Evolutionary conservation across 768 basidiomycete species (phyloP).

Genomic region (Lentinula aciculospora): DNA sequence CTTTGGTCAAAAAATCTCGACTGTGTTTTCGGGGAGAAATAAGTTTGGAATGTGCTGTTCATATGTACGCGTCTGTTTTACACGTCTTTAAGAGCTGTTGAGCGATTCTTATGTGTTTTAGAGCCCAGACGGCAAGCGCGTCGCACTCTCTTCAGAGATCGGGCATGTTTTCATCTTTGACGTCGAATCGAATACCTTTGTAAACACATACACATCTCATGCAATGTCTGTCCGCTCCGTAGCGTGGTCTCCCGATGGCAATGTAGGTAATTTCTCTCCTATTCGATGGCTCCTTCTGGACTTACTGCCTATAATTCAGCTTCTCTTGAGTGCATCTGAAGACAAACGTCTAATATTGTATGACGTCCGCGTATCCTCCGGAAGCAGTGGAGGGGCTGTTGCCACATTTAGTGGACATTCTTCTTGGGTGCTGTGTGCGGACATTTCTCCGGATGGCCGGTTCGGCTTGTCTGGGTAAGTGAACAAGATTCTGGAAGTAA

Average conservation of each 20-base stretch:
- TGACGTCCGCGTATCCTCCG: slow-evolving; percentile 73
- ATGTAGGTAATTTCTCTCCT: slow-evolving; percentile 42
- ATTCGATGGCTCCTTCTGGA: neutral
- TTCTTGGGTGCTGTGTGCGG: slow-evolving; percentile 84
- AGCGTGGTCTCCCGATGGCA: slow-evolving; percentile 87
- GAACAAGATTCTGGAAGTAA: neutral
- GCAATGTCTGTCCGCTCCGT: slow-evolving; percentile 86
- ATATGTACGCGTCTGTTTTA: slow-evolving; percentile 40
- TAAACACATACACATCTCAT: slow-evolving; percentile 77
- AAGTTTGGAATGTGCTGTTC: slow-evolving; percentile 76
- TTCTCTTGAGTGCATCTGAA: slow-evolving; percentile 86
- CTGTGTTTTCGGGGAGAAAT: slow-evolving; percentile 58
- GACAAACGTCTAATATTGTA: slow-evolving; percentile 89
- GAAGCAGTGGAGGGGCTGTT: slow-evolving; percentile 78
- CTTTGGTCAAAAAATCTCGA: slow-evolving; percentile 59
- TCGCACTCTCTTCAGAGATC: slow-evolving; percentile 79
- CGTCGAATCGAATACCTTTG: slow-evolving; percentile 57
- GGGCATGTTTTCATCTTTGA: slow-evolving; percentile 91
- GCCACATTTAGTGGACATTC: slow-evolving; percentile 85
- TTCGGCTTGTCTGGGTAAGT: slow-evolving; percentile 77
- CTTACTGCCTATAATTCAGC: slow-evolving; percentile 33
- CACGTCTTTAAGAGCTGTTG: too few species aligned
- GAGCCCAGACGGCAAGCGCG: slow-evolving; percentile 83
- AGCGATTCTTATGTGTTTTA: too few species aligned
- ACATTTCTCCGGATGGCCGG: slow-evolving; percentile 77